These are phyloP conservation scores for Yamadazyma membranifaciens DNA, from an alignment of 1,139 yeast genomes.

Conservation along the genomic window DNA sequence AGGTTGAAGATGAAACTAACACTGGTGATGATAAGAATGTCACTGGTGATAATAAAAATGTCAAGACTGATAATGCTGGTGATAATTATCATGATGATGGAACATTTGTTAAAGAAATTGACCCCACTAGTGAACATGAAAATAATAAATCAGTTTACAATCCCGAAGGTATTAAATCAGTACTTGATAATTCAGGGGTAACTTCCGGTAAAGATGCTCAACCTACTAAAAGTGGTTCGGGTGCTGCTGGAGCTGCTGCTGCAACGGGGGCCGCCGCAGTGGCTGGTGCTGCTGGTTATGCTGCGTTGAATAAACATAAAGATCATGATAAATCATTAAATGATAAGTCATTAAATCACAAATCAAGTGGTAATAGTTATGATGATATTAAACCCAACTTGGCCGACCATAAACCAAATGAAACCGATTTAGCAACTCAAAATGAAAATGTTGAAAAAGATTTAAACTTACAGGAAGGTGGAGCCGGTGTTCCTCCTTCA, in stretches of 20 bases:
- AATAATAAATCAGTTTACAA: conserved; percentile 33
- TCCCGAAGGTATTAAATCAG: conserved; percentile 19
- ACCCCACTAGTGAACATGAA: conserved; percentile 26
- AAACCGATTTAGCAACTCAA: conserved; percentile 1
- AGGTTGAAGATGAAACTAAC: conserved; percentile 13
- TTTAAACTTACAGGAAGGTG: not conserved
- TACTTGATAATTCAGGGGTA: conserved; percentile 3
- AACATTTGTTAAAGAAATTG: conserved; percentile 10
- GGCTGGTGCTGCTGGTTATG: conserved; percentile 9
- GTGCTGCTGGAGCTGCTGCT: conserved; percentile 9
- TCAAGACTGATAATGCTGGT: conserved; percentile 6
- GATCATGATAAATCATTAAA: not conserved
- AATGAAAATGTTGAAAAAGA: conserved; percentile 3
- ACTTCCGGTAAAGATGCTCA: conserved; percentile 1
- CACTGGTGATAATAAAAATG: conserved; percentile 9
- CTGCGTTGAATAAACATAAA: not conserved
- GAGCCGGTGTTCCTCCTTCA: conserved; percentile 18
- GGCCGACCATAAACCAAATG: not conserved
- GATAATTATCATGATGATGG: conserved; percentile 3
- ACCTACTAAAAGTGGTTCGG: conserved; percentile 3
- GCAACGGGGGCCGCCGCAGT: conserved; percentile 9
- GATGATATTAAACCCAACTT: conserved; percentile 10
- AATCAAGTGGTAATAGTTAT: conserved; percentile 3
- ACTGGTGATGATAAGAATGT: conserved; percentile 6
- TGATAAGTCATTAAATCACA: not conserved